phyloP scores from a whole-genome alignment of 1,284 basidiomycete species.

The Ceraceosorus bombacis region DNA sequence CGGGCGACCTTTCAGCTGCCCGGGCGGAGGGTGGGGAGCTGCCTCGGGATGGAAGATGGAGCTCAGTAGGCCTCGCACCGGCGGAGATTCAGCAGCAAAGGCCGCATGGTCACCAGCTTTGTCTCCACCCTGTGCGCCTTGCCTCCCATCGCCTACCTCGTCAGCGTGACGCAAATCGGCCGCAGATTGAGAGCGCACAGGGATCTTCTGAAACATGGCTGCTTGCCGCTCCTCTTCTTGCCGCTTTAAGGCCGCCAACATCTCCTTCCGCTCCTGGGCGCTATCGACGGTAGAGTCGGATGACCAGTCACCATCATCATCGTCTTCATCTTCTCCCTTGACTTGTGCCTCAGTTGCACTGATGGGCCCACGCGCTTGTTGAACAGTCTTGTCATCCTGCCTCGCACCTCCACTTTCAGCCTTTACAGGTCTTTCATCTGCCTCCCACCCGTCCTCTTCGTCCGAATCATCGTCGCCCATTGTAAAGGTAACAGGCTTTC shows the following conservation, averaged over 20 bases:
- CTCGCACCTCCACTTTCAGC: neutral
- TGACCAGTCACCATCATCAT: constrained; percentile 38
- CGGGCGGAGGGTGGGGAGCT: constrained; percentile 36
- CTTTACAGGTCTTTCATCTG: constrained; percentile 14
- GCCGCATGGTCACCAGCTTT: neutral
- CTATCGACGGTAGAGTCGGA: constrained; percentile 46
- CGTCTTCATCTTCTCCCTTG: constrained; percentile 1
- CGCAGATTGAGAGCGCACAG: constrained; percentile 51
- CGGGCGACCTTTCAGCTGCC: constrained; percentile 31
- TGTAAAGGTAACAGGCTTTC: constrained; percentile 32
- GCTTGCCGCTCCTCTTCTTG: constrained; percentile 62
- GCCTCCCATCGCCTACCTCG: constrained; percentile 15
- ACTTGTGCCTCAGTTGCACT: constrained; percentile 2
- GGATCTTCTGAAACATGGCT: constrained; percentile 69
- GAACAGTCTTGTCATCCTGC: too few relatives aligned
- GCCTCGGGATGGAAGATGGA: constrained; percentile 41
- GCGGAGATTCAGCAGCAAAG: constrained; percentile 8
- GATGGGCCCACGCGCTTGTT: neutral
- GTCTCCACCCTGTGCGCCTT: constrained; percentile 6
- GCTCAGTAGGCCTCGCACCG: constrained; percentile 41
- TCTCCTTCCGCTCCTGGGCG: constrained; percentile 37
- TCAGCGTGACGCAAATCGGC: constrained; percentile 32
- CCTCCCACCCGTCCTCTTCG: constrained; percentile 33
- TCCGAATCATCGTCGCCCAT: constrained; percentile 38
- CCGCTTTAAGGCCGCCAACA: constrained; percentile 50